Evolutionary conservation across 768 basidiomycete species (phyloP).

Genomic region (Lentinula detonsa): DNA sequence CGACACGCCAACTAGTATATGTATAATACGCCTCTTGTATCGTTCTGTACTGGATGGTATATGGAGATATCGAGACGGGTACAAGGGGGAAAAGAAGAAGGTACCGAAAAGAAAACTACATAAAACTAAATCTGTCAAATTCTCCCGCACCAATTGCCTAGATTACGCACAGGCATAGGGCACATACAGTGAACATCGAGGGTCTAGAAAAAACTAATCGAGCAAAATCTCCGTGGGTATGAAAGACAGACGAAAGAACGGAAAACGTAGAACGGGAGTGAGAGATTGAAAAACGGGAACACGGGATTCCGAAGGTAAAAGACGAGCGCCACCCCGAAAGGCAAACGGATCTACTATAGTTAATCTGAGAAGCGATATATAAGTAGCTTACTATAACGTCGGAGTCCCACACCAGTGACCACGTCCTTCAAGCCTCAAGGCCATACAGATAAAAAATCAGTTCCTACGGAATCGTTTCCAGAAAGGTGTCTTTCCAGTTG

Average conservation of each 20-base stretch:
- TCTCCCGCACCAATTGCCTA: neutral
- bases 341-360: neutral
- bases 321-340: neutral
- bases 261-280: neutral
- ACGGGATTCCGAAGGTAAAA: neutral
- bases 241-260: neutral
- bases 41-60: neutral
- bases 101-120: neutral
- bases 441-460: slow-evolving; percentile 10
- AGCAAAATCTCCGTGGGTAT: neutral
- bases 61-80: neutral
- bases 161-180: neutral
- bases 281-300: neutral
- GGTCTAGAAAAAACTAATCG: neutral
- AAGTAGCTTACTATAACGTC: neutral
- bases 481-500: slow-evolving; percentile 19
- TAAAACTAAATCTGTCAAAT: neutral
- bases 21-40: no score
- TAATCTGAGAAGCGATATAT: neutral
- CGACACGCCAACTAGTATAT: no score
- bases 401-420: neutral
- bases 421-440: neutral
- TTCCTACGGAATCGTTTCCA: slow-evolving; percentile 34
- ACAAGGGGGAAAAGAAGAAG: neutral
- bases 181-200: neutral